phyloP scores from a whole-genome alignment of 257 asterid genomes.

The Handroanthus guayacan region DNA sequence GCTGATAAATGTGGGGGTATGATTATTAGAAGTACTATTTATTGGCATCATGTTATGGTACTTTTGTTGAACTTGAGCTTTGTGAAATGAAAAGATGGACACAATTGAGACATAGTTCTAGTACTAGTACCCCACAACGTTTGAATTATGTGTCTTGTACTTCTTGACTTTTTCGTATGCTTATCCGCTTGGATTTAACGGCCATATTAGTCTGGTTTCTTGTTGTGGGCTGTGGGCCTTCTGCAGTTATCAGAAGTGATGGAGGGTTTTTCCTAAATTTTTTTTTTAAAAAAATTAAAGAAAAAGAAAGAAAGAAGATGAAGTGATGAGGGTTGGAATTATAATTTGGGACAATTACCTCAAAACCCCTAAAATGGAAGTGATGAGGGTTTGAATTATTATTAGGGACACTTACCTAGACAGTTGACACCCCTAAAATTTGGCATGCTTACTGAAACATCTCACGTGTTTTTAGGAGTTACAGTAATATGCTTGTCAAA shows the following conservation, averaged over 20 bases:
- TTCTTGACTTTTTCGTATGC: conserved; percentile 12
- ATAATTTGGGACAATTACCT: too few species aligned
- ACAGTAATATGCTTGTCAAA: too few species aligned
- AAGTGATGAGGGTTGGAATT: too few species aligned
- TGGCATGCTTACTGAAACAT: too few species aligned
- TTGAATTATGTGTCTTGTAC: conserved; percentile 19
- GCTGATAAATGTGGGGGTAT: conserved; percentile 7
- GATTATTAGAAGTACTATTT: conserved; percentile 9
- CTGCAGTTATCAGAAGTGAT: background rate
- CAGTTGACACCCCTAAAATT: too few species aligned
- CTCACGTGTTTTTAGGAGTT: too few species aligned
- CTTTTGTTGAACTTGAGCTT: background rate
- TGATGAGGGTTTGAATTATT: too few species aligned
- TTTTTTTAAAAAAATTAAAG: too few species aligned
- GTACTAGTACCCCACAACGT: conserved; percentile 28
- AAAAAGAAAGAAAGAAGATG: too few species aligned
- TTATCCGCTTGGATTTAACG: conserved; percentile 14
- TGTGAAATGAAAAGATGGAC: conserved; percentile 22
- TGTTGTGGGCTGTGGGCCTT: background rate
- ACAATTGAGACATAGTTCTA: conserved; percentile 11
- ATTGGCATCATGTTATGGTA: conserved; percentile 20
- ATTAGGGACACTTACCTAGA: too few species aligned
- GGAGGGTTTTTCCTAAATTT: background rate
- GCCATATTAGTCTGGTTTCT: conserved; percentile 24
- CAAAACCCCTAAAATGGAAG: too few species aligned